These are phyloP conservation scores for Gigaspora rosea DNA, from an alignment of 192 early-diverging fungal species.

Conservation along the genomic window DNA sequence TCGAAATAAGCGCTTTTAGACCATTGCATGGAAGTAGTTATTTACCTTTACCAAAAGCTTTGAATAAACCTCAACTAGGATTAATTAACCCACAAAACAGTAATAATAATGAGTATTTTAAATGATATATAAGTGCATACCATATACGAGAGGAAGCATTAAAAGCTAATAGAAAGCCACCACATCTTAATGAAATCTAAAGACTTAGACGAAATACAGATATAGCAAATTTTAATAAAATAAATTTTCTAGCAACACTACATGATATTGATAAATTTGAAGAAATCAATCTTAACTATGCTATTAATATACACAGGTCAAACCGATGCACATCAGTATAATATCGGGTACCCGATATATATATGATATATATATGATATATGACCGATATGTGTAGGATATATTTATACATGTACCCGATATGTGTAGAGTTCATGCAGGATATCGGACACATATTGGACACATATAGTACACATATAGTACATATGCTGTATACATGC, in stretches of 20 bases:
- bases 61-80: not conserved
- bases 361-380: too few species aligned
- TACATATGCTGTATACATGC: too few species aligned
- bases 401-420: too few species aligned
- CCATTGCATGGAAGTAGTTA: not conserved
- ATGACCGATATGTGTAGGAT: too few species aligned
- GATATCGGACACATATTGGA: too few species aligned
- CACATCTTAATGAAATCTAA: not conserved
- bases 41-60: not conserved
- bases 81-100: conserved; percentile 13
- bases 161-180: not conserved
- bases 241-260: conserved; percentile 6
- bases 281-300: conserved; percentile 1
- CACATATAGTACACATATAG: too few species aligned
- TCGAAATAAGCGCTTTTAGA: conserved; percentile 3
- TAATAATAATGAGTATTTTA: conserved; percentile 11
- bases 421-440: too few species aligned
- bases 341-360: too few species aligned
- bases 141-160: not conserved
- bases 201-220: not conserved
- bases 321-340: too few species aligned
- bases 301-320: too few species aligned
- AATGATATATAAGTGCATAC: not conserved
- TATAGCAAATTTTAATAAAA: conserved; percentile 3
- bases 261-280: conserved; percentile 15